Evolutionary conservation across 2,329 filamentous ascomycete genomes (phyloP).

Genomic region (Trichophyton mentagrophytes): DNA sequence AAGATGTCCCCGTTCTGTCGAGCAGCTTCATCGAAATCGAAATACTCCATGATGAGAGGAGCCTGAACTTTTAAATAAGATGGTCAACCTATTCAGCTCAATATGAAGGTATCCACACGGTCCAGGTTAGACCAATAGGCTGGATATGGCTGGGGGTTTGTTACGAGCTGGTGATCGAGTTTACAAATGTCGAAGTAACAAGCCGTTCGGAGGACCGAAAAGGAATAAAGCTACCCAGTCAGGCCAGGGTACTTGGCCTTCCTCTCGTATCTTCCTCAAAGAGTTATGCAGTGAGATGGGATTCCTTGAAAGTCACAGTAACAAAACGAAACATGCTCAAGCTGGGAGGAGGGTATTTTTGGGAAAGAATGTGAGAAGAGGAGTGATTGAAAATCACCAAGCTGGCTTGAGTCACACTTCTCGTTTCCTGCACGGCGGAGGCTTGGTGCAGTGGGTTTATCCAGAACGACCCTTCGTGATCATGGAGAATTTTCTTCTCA

Average conservation of each 20-base stretch:
- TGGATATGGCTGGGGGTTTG: neutral
- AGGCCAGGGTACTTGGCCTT: neutral
- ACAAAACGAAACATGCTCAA: neutral
- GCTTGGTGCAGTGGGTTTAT: constrained; percentile 1
- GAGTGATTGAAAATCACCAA: neutral
- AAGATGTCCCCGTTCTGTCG: constrained; percentile 21
- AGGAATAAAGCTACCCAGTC: neutral
- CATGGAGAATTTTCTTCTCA: neutral
- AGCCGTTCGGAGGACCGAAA: neutral
- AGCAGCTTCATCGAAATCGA: constrained; percentile 36
- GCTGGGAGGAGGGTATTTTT: neutral
- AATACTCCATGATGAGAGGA: constrained; percentile 32
- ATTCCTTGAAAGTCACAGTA: neutral
- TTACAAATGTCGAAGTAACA: neutral
- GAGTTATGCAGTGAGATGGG: neutral
- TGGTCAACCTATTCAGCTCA: neutral
- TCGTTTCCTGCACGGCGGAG: constrained; percentile 1
- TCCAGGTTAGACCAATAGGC: neutral
- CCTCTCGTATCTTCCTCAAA: neutral
- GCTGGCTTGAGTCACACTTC: constrained; percentile 4
- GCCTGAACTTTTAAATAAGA: neutral
- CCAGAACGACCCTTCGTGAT: constrained; percentile 2
- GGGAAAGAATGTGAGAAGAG: neutral
- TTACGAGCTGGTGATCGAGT: constrained; percentile 1
- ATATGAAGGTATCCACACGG: neutral